Conservation (phyloP, 441 rosid genomes). For the Brassica hybrid region DNA sequence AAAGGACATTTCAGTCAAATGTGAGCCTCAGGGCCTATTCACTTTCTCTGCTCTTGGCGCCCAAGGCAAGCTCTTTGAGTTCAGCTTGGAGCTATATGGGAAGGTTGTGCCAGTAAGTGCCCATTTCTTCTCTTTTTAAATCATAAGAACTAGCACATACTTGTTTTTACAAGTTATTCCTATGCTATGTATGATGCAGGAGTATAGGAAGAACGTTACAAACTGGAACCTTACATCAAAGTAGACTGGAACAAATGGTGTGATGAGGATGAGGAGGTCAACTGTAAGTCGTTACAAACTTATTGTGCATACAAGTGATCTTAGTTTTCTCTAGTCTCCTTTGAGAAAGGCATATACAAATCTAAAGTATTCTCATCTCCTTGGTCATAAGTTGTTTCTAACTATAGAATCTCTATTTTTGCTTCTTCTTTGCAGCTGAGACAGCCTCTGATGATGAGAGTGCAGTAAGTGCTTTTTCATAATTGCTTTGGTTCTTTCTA, state of each 20-base stretch:
- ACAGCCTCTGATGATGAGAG: slow-evolving; percentile 65
- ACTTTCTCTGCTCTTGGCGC: slow-evolving; percentile 84
- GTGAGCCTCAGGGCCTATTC: slow-evolving; percentile 71
- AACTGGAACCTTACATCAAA: slow-evolving; percentile 93
- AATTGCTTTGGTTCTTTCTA: not conserved
- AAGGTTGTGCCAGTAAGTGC: no score
- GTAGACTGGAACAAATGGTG: slow-evolving; percentile 99
- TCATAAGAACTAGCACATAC: no score
- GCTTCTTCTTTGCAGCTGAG: slow-evolving; percentile 58
- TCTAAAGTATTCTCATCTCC: not conserved
- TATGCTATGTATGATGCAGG: no score
- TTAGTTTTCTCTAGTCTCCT: no score
- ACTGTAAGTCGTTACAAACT: no score
- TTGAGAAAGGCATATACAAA: no score
- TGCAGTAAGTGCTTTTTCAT: slow-evolving; percentile 50
- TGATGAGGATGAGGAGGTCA: slow-evolving; percentile 82
- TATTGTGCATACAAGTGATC: not conserved
- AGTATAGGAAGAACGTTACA: slow-evolving; percentile 58
- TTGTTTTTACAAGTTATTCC: no score
- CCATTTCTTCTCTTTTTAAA: no score
- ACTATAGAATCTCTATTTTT: not conserved
- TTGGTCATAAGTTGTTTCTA: slow-evolving; percentile 1
- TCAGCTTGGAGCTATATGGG: slow-evolving; percentile 54
- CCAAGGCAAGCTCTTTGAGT: slow-evolving; percentile 69
- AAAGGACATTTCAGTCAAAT: slow-evolving; percentile 76